Conservation (phyloP, 768 basidiomycete genomes). For the Cubamyces sp. region DNA sequence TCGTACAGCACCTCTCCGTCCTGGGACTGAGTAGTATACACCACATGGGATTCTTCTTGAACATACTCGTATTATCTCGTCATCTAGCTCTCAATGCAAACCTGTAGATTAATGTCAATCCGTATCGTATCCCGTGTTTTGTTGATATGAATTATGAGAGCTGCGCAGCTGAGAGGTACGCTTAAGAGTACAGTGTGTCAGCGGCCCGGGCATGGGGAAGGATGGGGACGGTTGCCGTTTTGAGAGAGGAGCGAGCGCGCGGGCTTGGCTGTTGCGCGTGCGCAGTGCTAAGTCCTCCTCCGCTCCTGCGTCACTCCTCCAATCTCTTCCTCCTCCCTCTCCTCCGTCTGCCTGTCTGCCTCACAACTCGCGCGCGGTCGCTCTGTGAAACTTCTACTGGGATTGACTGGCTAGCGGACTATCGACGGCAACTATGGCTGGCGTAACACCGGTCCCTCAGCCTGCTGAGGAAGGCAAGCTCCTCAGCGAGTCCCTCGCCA, state of each 20-base stretch:
- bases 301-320: not conserved
- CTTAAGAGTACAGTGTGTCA: no score
- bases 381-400: not conserved
- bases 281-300: constrained; percentile 4
- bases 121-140: constrained; percentile 13
- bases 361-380: not conserved
- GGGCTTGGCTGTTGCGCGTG: constrained; percentile 10
- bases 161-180: no score
- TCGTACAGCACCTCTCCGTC: constrained; percentile 55
- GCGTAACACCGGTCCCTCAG: constrained; percentile 27
- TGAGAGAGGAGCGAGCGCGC: constrained; percentile 18
- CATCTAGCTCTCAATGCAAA: constrained; percentile 27
- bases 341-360: not conserved
- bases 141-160: not conserved
- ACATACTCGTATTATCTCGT: constrained; percentile 21
- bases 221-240: constrained; percentile 13
- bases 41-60: constrained; percentile 27
- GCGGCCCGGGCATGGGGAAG: no score
- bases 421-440: constrained; percentile 18
- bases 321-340: not conserved
- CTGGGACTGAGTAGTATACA: constrained; percentile 45
- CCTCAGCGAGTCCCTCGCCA: constrained; percentile 81
- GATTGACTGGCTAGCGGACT: not conserved
- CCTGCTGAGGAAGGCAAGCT: constrained; percentile 78
- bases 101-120: constrained; percentile 26